Evolutionary conservation across 148 eudicot genomes (phyloP).

Genomic region (Heliosperma pusillum): DNA sequence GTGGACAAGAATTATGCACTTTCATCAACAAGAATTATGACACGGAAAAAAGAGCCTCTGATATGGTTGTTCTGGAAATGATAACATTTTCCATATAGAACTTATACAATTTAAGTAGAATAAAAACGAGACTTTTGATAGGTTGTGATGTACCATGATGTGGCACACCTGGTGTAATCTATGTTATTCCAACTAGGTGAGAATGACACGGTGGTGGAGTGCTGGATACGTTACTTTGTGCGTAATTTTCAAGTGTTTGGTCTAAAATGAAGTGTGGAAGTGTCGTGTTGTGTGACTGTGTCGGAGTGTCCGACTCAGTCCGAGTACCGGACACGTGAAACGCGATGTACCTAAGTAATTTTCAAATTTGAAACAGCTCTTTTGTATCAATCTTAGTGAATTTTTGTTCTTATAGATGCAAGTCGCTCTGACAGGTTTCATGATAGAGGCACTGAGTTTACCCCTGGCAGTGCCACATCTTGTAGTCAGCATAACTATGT

Average conservation of each 20-base stretch:
- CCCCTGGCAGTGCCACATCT: neutral
- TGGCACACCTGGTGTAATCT: neutral
- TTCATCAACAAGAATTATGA: too few species aligned
- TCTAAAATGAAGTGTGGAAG: too few species aligned
- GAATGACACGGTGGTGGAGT: too few species aligned
- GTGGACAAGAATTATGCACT: too few species aligned
- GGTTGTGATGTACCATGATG: neutral
- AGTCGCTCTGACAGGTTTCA: slow-evolving; percentile 19
- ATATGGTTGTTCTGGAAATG: too few species aligned
- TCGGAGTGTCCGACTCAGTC: too few species aligned
- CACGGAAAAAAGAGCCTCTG: too few species aligned
- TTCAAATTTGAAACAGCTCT: too few species aligned
- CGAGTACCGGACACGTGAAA: too few species aligned
- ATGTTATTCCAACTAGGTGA: neutral
- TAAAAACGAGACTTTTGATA: neutral
- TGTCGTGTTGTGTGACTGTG: too few species aligned
- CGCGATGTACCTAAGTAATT: neutral
- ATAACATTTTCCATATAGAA: neutral
- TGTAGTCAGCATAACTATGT: slow-evolving; percentile 45
- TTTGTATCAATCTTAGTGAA: neutral
- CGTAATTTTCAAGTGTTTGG: too few species aligned
- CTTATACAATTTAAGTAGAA: neutral
- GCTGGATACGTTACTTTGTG: too few species aligned
- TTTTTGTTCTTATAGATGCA: neutral
- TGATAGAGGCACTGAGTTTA: neutral